Conservation (phyloP, 768 basidiomycete genomes). For the Collybia sordida region DNA sequence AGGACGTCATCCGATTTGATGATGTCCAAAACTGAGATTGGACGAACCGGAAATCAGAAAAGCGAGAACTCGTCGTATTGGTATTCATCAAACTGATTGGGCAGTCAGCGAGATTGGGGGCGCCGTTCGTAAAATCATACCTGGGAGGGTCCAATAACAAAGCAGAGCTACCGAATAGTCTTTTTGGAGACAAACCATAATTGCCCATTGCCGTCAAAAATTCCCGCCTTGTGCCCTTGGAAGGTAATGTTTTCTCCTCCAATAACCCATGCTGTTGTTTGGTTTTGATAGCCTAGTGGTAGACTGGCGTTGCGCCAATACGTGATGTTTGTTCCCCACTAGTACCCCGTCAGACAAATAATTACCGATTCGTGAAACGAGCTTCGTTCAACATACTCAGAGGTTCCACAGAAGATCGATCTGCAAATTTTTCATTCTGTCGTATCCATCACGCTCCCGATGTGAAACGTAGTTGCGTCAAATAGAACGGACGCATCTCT, state of each 20-base stretch:
- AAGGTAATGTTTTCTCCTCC: constrained; percentile 29
- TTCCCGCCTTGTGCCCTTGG: constrained; percentile 30
- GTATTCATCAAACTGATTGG: constrained; percentile 36
- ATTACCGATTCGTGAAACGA: neutral
- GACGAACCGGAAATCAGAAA: constrained; percentile 34
- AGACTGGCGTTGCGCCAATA: constrained; percentile 36
- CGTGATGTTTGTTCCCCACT: constrained; percentile 34
- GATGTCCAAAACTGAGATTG: constrained; percentile 44
- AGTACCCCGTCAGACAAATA: neutral
- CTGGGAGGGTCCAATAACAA: constrained; percentile 7
- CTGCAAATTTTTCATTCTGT: constrained; percentile 29
- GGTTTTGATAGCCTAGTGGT: constrained; percentile 34
- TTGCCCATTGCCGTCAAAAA: constrained; percentile 41
- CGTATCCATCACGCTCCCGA: constrained; percentile 29
- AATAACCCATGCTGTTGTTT: constrained; percentile 34
- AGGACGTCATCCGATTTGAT: constrained; percentile 32
- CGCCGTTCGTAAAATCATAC: constrained; percentile 35
- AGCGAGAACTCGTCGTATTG: constrained; percentile 32
- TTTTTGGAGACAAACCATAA: constrained; percentile 25
- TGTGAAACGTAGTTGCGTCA: constrained; percentile 30
- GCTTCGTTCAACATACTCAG: constrained; percentile 20
- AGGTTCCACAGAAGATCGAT: constrained; percentile 34
- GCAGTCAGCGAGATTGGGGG: constrained; percentile 33
- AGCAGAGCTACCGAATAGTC: neutral
- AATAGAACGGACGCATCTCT: constrained; percentile 22